Conservation (phyloP, 352 stramenopile species). For the Globisporangium parvum region DNA sequence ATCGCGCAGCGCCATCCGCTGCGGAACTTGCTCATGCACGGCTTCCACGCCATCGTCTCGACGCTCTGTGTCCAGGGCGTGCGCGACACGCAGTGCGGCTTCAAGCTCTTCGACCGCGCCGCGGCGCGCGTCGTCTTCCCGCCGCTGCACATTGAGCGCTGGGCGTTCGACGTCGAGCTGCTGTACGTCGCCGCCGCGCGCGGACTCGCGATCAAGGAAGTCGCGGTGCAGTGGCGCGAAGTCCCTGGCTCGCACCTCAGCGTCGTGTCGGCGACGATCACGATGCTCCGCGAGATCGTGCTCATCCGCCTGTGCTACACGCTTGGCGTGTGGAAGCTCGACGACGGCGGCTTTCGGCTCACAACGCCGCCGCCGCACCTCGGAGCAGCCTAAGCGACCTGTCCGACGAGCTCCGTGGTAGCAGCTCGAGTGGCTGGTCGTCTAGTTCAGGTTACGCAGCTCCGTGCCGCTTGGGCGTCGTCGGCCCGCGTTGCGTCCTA, state of each 20-base stretch:
- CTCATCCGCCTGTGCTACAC: constrained; percentile 88
- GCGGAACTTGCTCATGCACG: constrained; percentile 90
- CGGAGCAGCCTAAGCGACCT: background rate
- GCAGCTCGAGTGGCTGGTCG: background rate
- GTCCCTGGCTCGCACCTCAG: constrained; percentile 89
- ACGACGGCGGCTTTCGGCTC: constrained; percentile 65
- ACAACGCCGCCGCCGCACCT: constrained; percentile 4
- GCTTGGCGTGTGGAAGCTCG: constrained; percentile 80
- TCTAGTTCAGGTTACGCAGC: background rate
- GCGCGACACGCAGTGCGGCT: constrained; percentile 92
- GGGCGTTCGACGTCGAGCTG: constrained; percentile 94
- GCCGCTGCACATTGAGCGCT: constrained; percentile 91
- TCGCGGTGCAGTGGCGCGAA: constrained; percentile 90
- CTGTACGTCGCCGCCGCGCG: constrained; percentile 75
- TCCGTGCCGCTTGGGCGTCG: background rate
- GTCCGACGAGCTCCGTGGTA: background rate
- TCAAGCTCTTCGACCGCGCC: constrained; percentile 91
- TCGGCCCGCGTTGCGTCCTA: too few relatives aligned
- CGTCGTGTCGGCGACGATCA: constrained; percentile 83
- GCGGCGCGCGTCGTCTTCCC: constrained; percentile 81
- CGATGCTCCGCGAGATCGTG: constrained; percentile 91
- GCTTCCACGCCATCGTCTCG: constrained; percentile 89
- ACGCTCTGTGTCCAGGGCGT: constrained; percentile 84
- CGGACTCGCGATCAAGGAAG: constrained; percentile 74
- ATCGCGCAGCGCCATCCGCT: constrained; percentile 83